Percentiles rank a stretch among this genome's conserved stretches.
Evolutionary conservation across 768 basidiomycete genomes (phyloP).

Genomic region (Erythrobasidium yunnanense): DNA sequence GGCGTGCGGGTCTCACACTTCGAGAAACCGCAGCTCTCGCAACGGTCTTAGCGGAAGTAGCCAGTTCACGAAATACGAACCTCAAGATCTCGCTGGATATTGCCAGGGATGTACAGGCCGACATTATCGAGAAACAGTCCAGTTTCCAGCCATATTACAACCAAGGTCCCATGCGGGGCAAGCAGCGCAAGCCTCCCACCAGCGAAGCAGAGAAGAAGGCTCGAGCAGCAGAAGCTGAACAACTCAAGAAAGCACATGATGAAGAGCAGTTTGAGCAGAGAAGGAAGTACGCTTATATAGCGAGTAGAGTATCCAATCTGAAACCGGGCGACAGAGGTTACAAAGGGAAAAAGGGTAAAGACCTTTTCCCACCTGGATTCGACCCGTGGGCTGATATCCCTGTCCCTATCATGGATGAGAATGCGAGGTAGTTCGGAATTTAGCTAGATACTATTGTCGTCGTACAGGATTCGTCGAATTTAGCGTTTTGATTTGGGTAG

Average conservation of each 20-base stretch:
- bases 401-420: too few relatives aligned
- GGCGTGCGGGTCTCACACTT: constrained; percentile 6
- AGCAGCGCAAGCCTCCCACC: neutral
- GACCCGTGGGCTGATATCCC: too few relatives aligned
- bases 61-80: constrained; percentile 1
- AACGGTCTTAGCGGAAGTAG: constrained; percentile 7
- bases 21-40: constrained; percentile 12
- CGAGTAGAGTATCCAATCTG: too few relatives aligned
- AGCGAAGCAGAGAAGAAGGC: neutral
- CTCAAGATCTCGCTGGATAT: neutral
- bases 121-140: constrained; percentile 1
- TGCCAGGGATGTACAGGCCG: constrained; percentile 4
- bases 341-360: too few relatives aligned
- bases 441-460: too few relatives aligned
- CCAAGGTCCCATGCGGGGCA: neutral
- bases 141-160: constrained; percentile 9
- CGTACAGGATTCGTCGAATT: too few relatives aligned
- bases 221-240: neutral
- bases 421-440: too few relatives aligned
- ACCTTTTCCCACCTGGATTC: too few relatives aligned
- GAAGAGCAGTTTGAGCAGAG: neutral
- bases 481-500: too few relatives aligned
- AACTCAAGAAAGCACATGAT: neutral
- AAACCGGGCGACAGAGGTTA: too few relatives aligned
- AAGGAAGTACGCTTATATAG: constrained; percentile 6